Conservation (phyloP, 192 early-diverging fungal species). For the Glomus cerebriforme region DNA sequence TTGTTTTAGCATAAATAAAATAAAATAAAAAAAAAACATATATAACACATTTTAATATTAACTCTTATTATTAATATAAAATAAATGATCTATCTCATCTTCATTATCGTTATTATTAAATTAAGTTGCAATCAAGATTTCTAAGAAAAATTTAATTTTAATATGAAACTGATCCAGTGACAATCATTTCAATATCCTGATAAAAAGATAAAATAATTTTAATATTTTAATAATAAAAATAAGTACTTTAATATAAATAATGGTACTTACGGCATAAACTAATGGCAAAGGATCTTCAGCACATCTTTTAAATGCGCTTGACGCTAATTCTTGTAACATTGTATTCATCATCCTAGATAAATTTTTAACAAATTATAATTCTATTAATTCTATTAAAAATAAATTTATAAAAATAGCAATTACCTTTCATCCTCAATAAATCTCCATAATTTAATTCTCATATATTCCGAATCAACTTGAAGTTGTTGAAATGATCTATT, state of each 20-base stretch:
- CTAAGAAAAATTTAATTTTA: no score
- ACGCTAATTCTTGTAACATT: conserved; percentile 26
- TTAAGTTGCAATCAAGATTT: no score
- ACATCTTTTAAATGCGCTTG: conserved; percentile 17
- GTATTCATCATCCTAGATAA: conserved; percentile 4
- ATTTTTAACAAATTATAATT: background rate
- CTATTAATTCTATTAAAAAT: background rate
- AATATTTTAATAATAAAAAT: background rate
- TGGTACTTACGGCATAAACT: background rate
- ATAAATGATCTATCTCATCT: no score
- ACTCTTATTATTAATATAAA: no score
- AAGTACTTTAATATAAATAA: background rate
- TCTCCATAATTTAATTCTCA: conserved; percentile 49
- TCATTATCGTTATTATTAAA: no score
- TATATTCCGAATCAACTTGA: conserved; percentile 69
- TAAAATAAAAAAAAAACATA: no score
- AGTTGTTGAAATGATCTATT: conserved; percentile 60
- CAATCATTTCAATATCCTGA: conserved; percentile 2
- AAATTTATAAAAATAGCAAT: conserved; percentile 13
- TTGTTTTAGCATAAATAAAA: no score
- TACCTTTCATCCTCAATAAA: conserved; percentile 50
- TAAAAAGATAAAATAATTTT: background rate
- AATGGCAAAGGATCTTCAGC: conserved; percentile 18
- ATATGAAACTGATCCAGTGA: background rate
- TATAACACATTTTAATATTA: no score